A percentile compares a stretch with the other conserved stretches of the same genome.
Evolutionary conservation across 257 asterid genomes (phyloP).

Genomic region (Lantana camara): DNA sequence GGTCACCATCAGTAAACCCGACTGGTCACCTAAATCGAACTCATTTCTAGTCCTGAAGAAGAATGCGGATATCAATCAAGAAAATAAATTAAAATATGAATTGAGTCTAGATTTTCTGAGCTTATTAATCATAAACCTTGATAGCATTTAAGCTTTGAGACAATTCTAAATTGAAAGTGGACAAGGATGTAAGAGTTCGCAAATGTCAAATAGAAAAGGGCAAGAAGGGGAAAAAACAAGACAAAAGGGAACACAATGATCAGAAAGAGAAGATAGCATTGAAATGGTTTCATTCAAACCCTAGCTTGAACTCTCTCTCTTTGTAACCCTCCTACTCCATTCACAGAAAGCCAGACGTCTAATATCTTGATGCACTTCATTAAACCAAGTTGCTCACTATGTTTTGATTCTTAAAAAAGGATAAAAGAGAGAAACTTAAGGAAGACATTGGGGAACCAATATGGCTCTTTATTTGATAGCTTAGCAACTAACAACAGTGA

Average conservation of each 20-base stretch:
- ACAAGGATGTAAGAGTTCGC: no score
- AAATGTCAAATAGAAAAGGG: no score
- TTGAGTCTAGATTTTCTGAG: no score
- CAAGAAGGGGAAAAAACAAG: no score
- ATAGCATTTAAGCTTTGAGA: no score
- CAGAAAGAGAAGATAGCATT: neutral
- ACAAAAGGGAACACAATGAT: neutral
- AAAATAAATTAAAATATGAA: no score
- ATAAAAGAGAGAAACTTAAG: neutral
- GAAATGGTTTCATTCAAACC: neutral
- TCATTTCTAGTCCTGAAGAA: neutral
- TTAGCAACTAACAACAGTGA: slow-evolving; percentile 10
- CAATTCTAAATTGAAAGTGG: no score
- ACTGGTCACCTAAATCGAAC: slow-evolving; percentile 5
- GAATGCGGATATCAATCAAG: no score
- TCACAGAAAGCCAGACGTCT: neutral
- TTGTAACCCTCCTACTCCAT: neutral
- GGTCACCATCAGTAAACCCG: slow-evolving; percentile 23
- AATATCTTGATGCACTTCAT: neutral
- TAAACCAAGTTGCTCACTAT: neutral
- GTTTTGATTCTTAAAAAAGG: neutral
- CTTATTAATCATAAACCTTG: no score
- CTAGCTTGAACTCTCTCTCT: neutral
- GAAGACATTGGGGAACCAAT: neutral
- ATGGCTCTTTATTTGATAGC: slow-evolving; percentile 13